Conservation (phyloP, 2,329 filamentous ascomycete species). For the Cucurbitaria berberidis region DNA sequence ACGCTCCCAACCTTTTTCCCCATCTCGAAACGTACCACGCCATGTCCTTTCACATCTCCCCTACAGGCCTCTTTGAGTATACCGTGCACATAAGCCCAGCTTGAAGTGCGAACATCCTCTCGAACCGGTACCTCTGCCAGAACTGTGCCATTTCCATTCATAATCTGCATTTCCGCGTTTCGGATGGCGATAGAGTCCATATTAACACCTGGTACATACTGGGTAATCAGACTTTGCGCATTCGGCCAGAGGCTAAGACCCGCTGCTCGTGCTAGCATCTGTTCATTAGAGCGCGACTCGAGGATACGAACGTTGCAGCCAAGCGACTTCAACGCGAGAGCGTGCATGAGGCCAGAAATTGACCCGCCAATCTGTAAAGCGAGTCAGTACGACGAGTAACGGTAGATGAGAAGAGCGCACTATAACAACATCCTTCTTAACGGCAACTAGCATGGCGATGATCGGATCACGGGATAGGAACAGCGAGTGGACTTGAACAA, state of each 20-base stretch:
- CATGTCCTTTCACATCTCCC: slow-evolving; percentile 1
- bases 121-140: slow-evolving; percentile 4
- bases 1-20: slow-evolving; percentile 9
- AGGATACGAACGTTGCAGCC: slow-evolving; percentile 20
- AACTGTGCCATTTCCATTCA: slow-evolving; percentile 13
- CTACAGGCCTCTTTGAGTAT: slow-evolving; percentile 15
- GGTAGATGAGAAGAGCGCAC: not conserved
- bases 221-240: slow-evolving; percentile 17
- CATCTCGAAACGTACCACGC: slow-evolving; percentile 3
- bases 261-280: slow-evolving; percentile 21
- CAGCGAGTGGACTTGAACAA: not conserved
- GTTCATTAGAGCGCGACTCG: slow-evolving; percentile 13
- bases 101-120: slow-evolving; percentile 17
- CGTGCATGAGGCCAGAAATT: slow-evolving; percentile 28
- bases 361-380: slow-evolving; percentile 19
- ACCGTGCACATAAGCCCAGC: slow-evolving; percentile 20
- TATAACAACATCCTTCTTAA: slow-evolving; percentile 1
- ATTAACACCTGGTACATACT: slow-evolving; percentile 9
- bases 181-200: slow-evolving; percentile 11
- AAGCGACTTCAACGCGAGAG: slow-evolving; percentile 22
- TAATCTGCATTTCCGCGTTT: slow-evolving; percentile 14
- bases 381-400: not conserved
- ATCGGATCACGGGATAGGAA: not conserved
- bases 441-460: not conserved
- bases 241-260: slow-evolving; percentile 23